These are phyloP conservation scores for Calamus simplicifolius DNA, from an alignment of 176 grass and related monocot species.

Conservation along the genomic window DNA sequence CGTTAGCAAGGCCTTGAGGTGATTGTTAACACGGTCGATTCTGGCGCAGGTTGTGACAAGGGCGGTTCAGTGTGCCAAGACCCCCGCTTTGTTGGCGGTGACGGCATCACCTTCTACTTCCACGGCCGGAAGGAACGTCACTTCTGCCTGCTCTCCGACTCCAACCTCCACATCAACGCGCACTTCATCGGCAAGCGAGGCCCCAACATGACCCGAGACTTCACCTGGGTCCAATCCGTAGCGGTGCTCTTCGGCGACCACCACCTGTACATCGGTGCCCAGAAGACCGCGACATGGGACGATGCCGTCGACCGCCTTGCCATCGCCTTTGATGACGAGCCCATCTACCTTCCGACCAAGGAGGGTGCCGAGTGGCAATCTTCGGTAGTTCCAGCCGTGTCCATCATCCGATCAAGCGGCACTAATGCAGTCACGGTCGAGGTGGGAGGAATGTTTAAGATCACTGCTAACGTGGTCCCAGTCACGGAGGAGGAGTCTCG, in stretches of 20 bases:
- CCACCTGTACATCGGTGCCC: slow-evolving; percentile 17
- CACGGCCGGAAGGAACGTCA: slow-evolving; percentile 19
- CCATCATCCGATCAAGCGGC: slow-evolving; percentile 10
- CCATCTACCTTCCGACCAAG: slow-evolving; percentile 6
- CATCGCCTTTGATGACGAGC: slow-evolving; percentile 6
- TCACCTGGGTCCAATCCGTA: slow-evolving; percentile 35
- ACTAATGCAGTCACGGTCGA: slow-evolving; percentile 14
- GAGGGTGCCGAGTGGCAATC: slow-evolving; percentile 18
- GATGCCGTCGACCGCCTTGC: slow-evolving; percentile 13
- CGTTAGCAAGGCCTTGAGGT: too few relatives aligned
- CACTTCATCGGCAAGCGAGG: slow-evolving; percentile 26
- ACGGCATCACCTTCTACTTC: slow-evolving; percentile 36
- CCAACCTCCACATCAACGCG: slow-evolving; percentile 29
- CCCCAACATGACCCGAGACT: slow-evolving; percentile 21
- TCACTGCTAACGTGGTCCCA: slow-evolving; percentile 13
- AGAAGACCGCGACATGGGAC: slow-evolving; percentile 25
- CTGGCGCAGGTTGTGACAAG: slow-evolving; percentile 4
- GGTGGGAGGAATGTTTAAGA: slow-evolving; percentile 6
- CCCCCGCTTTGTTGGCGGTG: slow-evolving; percentile 27
- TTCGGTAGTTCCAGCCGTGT: neutral
- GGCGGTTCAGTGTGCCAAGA: slow-evolving; percentile 23
- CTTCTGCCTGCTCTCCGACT: slow-evolving; percentile 28
- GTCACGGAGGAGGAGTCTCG: slow-evolving; percentile 29
- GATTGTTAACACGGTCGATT: too few relatives aligned
- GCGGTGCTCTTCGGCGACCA: slow-evolving; percentile 21